These are phyloP conservation scores for Hygrocybe punicea DNA, from an alignment of 768 basidiomycete genomes.

Conservation along the genomic window DNA sequence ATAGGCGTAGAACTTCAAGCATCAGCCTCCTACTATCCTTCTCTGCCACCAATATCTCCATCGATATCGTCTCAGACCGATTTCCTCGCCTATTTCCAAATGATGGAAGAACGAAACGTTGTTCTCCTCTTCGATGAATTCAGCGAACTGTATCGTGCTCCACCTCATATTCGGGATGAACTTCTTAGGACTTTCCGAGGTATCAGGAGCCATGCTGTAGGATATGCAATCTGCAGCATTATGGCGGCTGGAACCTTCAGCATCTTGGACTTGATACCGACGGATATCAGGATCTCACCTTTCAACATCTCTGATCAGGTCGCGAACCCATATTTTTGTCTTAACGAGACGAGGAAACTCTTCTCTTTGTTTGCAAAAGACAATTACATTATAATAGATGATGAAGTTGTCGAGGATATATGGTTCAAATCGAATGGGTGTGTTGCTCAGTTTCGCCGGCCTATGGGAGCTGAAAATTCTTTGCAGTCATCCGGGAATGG, in stretches of 20 bases:
- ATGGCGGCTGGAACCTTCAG: constrained; percentile 13
- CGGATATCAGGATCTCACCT: constrained; percentile 1
- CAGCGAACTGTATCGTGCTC: constrained; percentile 7
- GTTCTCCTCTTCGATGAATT: constrained; percentile 17
- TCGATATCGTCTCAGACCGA: constrained; percentile 8
- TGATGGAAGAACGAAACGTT: background rate
- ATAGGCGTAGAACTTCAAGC: constrained; percentile 5
- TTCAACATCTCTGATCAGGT: constrained; percentile 10
- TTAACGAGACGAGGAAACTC: constrained; percentile 8
- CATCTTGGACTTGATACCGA: constrained; percentile 11
- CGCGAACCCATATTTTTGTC: constrained; percentile 10
- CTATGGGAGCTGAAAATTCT: constrained; percentile 3
- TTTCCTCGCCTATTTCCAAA: constrained; percentile 6
- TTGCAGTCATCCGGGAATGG: constrained; percentile 12
- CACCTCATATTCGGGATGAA: constrained; percentile 2
- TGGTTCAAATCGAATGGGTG: constrained; percentile 12
- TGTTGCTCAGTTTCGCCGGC: constrained; percentile 7
- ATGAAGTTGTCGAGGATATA: constrained; percentile 9
- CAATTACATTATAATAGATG: constrained; percentile 2
- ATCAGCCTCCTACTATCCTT: background rate
- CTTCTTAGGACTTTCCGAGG: constrained; percentile 11
- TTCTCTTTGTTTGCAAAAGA: constrained; percentile 6
- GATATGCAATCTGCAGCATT: constrained; percentile 6
- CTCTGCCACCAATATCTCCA: background rate
- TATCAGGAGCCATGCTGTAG: constrained; percentile 1